Conservation (phyloP, 805 yeast genomes). For the Starmerella bombicola region DNA sequence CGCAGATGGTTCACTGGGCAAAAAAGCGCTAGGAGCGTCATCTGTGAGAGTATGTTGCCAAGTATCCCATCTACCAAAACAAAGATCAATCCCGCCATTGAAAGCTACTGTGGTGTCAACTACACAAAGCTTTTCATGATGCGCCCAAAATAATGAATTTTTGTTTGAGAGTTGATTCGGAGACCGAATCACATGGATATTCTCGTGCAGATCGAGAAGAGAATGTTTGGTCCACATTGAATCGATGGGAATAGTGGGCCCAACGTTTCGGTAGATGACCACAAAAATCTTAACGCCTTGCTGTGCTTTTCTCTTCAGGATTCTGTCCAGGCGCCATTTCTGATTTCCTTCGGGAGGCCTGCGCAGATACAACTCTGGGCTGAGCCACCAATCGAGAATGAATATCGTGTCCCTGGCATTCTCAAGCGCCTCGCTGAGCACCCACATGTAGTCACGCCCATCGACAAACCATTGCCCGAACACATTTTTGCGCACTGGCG, state of each 20-base stretch:
- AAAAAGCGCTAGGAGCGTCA: slow-evolving; percentile 39
- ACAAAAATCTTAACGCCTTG: slow-evolving; percentile 91
- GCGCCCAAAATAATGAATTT: slow-evolving; percentile 96
- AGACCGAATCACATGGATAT: slow-evolving; percentile 80
- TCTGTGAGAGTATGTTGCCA: slow-evolving; percentile 88
- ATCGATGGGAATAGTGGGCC: slow-evolving; percentile 83
- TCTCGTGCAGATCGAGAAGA: slow-evolving; percentile 67
- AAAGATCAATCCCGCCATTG: slow-evolving; percentile 89
- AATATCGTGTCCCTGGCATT: slow-evolving; percentile 89
- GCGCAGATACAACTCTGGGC: slow-evolving; percentile 85
- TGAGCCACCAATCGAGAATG: slow-evolving; percentile 97
- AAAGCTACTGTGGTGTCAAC: slow-evolving; percentile 82
- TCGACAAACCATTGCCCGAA: slow-evolving; percentile 97
- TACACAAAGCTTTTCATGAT: slow-evolving; percentile 84
- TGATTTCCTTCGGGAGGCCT: slow-evolving; percentile 94
- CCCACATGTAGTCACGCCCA: slow-evolving; percentile 94
- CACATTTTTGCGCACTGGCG: slow-evolving; percentile 75
- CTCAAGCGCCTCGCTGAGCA: slow-evolving; percentile 78
- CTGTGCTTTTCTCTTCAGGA: slow-evolving; percentile 78
- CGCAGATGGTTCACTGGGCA: slow-evolving; percentile 29
- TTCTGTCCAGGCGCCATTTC: slow-evolving; percentile 80
- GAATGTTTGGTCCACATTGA: slow-evolving; percentile 92
- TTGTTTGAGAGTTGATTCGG: slow-evolving; percentile 84
- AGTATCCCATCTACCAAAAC: slow-evolving; percentile 92
- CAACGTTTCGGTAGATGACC: slow-evolving; percentile 87